These are phyloP conservation scores for Agrocybe pediades DNA, from an alignment of 768 basidiomycete genomes.

Conservation along the genomic window DNA sequence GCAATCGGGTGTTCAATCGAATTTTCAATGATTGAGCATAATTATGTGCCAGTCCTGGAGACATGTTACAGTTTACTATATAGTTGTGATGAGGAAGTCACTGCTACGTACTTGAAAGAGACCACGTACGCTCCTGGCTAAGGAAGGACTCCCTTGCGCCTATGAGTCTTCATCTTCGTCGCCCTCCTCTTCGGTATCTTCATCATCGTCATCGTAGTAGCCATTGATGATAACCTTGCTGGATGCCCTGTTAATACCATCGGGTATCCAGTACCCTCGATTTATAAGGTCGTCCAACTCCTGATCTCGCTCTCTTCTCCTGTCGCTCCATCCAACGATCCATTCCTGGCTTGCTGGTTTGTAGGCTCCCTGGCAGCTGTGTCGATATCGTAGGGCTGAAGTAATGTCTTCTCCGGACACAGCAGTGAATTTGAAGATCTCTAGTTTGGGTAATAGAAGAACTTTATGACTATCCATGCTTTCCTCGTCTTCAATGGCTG, in stretches of 20 bases:
- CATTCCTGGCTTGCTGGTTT: constrained; percentile 19
- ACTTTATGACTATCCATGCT: not conserved
- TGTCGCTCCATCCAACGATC: constrained; percentile 36
- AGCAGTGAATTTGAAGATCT: constrained; percentile 29
- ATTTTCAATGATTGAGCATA: too few species aligned
- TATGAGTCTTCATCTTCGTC: constrained; percentile 7
- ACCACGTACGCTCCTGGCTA: too few species aligned
- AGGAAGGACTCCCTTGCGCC: not conserved
- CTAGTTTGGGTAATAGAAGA: constrained; percentile 26
- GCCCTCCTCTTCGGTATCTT: constrained; percentile 22
- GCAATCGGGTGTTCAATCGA: too few species aligned
- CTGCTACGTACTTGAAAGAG: too few species aligned
- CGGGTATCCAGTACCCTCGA: constrained; percentile 29
- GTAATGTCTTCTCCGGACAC: constrained; percentile 24
- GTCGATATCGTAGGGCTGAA: constrained; percentile 17
- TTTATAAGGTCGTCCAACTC: constrained; percentile 41
- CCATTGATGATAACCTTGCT: constrained; percentile 27
- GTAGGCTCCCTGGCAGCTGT: not conserved
- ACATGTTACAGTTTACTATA: too few species aligned
- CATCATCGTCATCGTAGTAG: constrained; percentile 32
- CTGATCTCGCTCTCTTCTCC: constrained; percentile 32
- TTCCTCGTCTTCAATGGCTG: not conserved
- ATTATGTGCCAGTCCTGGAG: too few species aligned
- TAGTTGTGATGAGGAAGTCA: too few species aligned
- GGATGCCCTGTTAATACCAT: constrained; percentile 9